Conservation (phyloP, 257 asterid species). For the Craterostigma plantagineum region DNA sequence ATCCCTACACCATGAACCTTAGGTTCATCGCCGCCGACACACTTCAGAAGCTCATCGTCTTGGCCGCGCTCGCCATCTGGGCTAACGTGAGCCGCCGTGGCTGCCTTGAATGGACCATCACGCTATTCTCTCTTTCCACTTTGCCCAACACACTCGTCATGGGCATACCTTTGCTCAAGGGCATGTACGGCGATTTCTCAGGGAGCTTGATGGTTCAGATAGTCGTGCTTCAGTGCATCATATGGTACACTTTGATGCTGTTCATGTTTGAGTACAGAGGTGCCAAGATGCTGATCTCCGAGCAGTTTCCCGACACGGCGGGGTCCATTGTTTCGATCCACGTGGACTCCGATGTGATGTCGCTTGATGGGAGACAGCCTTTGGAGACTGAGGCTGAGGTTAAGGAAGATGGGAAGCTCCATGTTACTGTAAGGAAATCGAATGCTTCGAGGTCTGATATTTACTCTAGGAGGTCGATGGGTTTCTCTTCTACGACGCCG, state of each 20-base stretch:
- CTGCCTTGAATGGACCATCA: slow-evolving; percentile 49
- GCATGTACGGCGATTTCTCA: slow-evolving; percentile 44
- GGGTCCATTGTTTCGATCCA: slow-evolving; percentile 53
- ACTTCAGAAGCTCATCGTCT: slow-evolving; percentile 43
- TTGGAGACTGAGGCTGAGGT: slow-evolving; percentile 51
- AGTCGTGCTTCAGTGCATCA: slow-evolving; percentile 55
- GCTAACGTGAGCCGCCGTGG: slow-evolving; percentile 30
- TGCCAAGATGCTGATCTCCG: slow-evolving; percentile 42
- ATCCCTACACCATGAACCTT: slow-evolving; percentile 50
- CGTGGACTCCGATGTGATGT: slow-evolving; percentile 64
- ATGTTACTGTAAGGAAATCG: slow-evolving; percentile 53
- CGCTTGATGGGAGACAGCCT: slow-evolving; percentile 48
- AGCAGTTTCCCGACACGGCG: slow-evolving; percentile 62
- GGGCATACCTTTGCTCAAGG: slow-evolving; percentile 58
- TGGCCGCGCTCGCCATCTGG: slow-evolving; percentile 35
- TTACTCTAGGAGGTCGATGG: slow-evolving; percentile 39
- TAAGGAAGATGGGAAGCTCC: slow-evolving; percentile 48
- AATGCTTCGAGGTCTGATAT: slow-evolving; percentile 56
- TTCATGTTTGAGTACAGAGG: slow-evolving; percentile 59
- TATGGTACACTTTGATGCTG: slow-evolving; percentile 71
- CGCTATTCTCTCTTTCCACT: slow-evolving; percentile 45
- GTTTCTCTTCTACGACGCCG: slow-evolving; percentile 39
- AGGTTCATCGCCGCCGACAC: slow-evolving; percentile 55
- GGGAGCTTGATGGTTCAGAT: slow-evolving; percentile 58
- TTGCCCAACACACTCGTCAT: slow-evolving; percentile 61